A percentile compares a stretch with the other conserved stretches of the same genome.
Conservation (phyloP, 306 rosid species). For the Citrullus colocynthis region DNA sequence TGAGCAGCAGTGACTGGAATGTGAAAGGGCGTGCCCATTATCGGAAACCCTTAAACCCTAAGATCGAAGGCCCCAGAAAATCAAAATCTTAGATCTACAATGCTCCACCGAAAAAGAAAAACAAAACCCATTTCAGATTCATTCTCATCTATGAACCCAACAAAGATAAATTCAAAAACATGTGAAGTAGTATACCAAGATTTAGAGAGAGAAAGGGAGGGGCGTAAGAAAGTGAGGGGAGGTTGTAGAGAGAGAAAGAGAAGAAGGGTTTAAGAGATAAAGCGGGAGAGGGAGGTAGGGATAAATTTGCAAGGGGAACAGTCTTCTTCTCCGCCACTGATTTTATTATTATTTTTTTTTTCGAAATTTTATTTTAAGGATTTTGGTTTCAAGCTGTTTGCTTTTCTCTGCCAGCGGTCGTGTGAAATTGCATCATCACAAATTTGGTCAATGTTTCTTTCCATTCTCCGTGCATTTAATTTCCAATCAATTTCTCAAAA, state of each 20-base stretch:
- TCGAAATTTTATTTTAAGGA: background rate
- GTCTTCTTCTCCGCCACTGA: slow-evolving; percentile 19
- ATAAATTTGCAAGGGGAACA: slow-evolving; percentile 12
- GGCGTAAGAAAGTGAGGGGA: slow-evolving; percentile 1
- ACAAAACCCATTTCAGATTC: slow-evolving; percentile 4
- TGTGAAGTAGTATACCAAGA: background rate
- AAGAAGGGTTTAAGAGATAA: background rate
- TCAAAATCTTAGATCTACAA: slow-evolving; percentile 37
- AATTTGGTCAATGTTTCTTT: background rate
- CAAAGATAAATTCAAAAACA: background rate
- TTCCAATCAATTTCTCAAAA: background rate
- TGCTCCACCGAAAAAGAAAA: slow-evolving; percentile 14
- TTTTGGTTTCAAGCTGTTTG: background rate
- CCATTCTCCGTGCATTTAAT: background rate
- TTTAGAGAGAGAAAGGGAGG: slow-evolving; percentile 3
- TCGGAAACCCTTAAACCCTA: slow-evolving; percentile 55
- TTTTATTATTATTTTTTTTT: background rate
- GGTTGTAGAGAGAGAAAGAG: background rate
- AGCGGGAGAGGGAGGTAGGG: slow-evolving; percentile 10
- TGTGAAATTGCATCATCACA: background rate
- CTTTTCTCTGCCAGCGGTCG: background rate
- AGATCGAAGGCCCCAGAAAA: slow-evolving; percentile 2
- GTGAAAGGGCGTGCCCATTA: slow-evolving; percentile 75
- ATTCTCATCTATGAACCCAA: background rate
- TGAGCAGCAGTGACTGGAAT: slow-evolving; percentile 78